Conservation (phyloP, 2,329 filamentous ascomycete species). For the Colletotrichum lentis region DNA sequence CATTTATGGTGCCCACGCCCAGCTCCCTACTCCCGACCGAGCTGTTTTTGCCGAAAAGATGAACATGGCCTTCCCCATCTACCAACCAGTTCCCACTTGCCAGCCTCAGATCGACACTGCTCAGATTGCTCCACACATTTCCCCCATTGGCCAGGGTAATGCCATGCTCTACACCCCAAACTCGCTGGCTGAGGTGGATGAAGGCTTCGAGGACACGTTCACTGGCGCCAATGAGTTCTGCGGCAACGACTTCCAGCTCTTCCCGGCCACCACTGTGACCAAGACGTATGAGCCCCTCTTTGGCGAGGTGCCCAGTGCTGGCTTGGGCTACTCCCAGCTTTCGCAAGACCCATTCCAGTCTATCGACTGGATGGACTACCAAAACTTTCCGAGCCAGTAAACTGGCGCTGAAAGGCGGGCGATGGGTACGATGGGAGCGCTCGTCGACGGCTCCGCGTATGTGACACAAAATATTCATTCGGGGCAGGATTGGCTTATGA, state of each 20-base stretch:
- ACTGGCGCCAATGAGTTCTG: constrained; percentile 46
- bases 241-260: constrained; percentile 72
- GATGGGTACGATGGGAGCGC: constrained; percentile 15
- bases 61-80: constrained; percentile 28
- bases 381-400: constrained; percentile 46
- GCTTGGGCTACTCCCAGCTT: constrained; percentile 61
- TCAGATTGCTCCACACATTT: constrained; percentile 64
- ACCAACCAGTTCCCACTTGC: constrained; percentile 48
- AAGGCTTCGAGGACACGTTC: constrained; percentile 67
- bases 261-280: constrained; percentile 51
- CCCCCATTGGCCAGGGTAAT: constrained; percentile 72
- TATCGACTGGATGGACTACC: constrained; percentile 54
- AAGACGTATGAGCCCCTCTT: constrained; percentile 60
- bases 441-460: background rate
- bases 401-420: background rate
- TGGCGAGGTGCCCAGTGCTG: constrained; percentile 59
- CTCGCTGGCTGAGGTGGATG: constrained; percentile 69
- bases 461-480: constrained; percentile 23
- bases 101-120: constrained; percentile 47
- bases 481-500: constrained; percentile 30
- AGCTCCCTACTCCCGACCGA: constrained; percentile 60
- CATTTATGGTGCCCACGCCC: constrained; percentile 66
- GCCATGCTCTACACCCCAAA: constrained; percentile 74
- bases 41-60: constrained; percentile 41
- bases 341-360: constrained; percentile 60